Percentiles rank a stretch among this genome's conserved stretches.
phyloP scores from a whole-genome alignment of 2,329 filamentous ascomycete genomes.

The Stagonosporopsis cucurbitacearum region DNA sequence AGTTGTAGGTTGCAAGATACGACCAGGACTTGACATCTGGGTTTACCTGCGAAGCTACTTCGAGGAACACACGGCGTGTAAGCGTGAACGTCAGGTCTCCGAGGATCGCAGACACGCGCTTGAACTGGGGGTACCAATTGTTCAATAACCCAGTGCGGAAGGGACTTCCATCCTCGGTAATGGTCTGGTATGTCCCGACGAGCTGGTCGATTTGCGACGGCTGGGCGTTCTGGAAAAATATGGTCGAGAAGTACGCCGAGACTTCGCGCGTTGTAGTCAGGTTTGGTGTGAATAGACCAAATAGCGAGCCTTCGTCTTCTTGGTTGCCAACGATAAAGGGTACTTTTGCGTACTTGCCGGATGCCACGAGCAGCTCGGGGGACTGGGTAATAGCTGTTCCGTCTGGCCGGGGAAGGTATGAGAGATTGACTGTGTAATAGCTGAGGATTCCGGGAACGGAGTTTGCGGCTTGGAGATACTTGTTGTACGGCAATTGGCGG shows the following conservation, averaged over 20 bases:
- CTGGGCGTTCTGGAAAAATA: slow-evolving; percentile 67
- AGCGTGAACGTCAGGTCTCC: slow-evolving; percentile 80
- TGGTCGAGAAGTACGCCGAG: slow-evolving; percentile 65
- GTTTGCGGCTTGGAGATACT: slow-evolving; percentile 68
- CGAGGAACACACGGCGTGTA: slow-evolving; percentile 69
- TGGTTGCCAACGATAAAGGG: slow-evolving; percentile 75
- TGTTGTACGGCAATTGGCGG: slow-evolving; percentile 54
- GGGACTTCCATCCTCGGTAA: slow-evolving; percentile 67
- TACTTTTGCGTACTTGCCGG: slow-evolving; percentile 64
- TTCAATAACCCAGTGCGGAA: slow-evolving; percentile 74
- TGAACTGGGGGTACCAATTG: slow-evolving; percentile 77
- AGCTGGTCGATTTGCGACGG: slow-evolving; percentile 60
- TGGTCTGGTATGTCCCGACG: slow-evolving; percentile 68
- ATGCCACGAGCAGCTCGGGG: slow-evolving; percentile 63
- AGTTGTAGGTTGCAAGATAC: slow-evolving; percentile 75
- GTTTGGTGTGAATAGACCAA: slow-evolving; percentile 72
- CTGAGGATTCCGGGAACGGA: slow-evolving; percentile 72
- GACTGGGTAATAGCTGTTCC: slow-evolving; percentile 66
- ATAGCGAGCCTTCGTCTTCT: slow-evolving; percentile 81
- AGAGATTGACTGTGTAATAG: slow-evolving; percentile 72
- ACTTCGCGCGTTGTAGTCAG: slow-evolving; percentile 67
- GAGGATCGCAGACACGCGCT: slow-evolving; percentile 75
- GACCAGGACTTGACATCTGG: slow-evolving; percentile 72
- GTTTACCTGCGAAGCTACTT: slow-evolving; percentile 53
- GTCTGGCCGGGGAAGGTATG: slow-evolving; percentile 77